Evolutionary conservation across 2,329 filamentous ascomycete species (phyloP), one percentile per base, ranked within the genome.

Genomic region (Ophiognomonia clavigignenti-juglandacearum): DNA sequence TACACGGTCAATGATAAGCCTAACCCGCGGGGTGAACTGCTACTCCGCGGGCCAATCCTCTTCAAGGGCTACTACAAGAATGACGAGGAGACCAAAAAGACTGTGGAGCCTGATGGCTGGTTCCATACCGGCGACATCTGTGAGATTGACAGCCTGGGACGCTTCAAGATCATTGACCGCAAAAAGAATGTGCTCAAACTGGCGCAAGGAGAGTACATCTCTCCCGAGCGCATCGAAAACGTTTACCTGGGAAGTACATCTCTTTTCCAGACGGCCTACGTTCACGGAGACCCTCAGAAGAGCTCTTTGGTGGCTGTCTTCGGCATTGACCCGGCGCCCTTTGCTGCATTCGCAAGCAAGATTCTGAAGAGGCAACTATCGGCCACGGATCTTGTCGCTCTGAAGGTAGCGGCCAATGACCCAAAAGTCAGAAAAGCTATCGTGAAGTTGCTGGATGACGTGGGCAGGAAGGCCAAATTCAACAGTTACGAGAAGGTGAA

Each of bases 121-220:
- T 97, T 98, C 79, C 86, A 87, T 64, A 96, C 90, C 0, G 93
- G 93, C 46, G 93, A 98, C 60, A 92, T 98, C 55, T 88, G 83
- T 61, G 80, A 83, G 54, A 75, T 98, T 20, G 93, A 98, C 66
- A 82, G 83, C 56, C 68, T 87, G 61, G 93, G 93, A 53, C 88
- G 91, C 51, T 85, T 97, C 74, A 83, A 81, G 67, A 95, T 98
- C 67, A 85, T 98, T 59, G 93, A 98, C 68, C 90, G 93, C 59
- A 85, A 90, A 70, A 98, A 98, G 85, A 97, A 97, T 69, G 88
- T 98, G n/a, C 82, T 98, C 63, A 98, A 98, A 78, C 81, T 98
- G 47, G 85, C 92, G 0, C 93, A 98, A 68, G 93, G 93, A 65
- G 93, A 98, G 71, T 98, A 98, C 70, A 89, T 98, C 60, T 96